Evolutionary conservation across 306 rosid genomes (phyloP), one percentile per base, ranked within the genome.

Genomic region (Dryas drummondii): DNA sequence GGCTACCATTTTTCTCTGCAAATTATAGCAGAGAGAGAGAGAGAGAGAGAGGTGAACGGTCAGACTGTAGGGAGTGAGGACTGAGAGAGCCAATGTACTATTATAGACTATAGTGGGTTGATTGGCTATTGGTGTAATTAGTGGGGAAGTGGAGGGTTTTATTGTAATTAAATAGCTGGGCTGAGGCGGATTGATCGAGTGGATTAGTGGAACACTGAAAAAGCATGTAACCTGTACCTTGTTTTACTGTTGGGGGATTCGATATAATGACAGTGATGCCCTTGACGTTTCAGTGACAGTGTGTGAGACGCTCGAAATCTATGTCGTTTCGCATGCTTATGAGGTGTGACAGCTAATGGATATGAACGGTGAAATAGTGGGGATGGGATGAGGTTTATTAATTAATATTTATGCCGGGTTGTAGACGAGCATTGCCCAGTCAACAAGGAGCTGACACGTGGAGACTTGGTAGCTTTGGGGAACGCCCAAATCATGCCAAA

Each of bases 1-100:
- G 81, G 79, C 87, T 92, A 78, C 89, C 98, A 93, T 93, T 76
- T 82, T 55, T 80, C 68, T 73, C 82, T 68, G 85, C 73, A 47
- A 76, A 52, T 22, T 60, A 17, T 37, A 51, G 66, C 17, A 57
- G 64, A 70, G 85, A 73, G 22, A 22, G 22, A 22, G 22, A 70
- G 85, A 73, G 32, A 58, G 37, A 64, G 71, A 74, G 50, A 32
- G 37, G 2, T 15, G 14, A 46, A 46, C 7, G 49, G 49, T 46
- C 49, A 46, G 8, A 5, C 49, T 46, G 9, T 46, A 74, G 82
- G 50, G 44, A 59, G 4, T 48, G 70, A 84, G 22, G 26, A 22
- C 9, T 62, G 75, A 37, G 46, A 46, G 41, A n/a, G 66, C 16
- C 1, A 55, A 32, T 32, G 37, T 32, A 32, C 2, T 1, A 32